Evolutionary conservation across 2,329 filamentous ascomycete genomes (phyloP), one percentile per base, ranked within the genome.

Genomic region (Curvularia lunata): DNA sequence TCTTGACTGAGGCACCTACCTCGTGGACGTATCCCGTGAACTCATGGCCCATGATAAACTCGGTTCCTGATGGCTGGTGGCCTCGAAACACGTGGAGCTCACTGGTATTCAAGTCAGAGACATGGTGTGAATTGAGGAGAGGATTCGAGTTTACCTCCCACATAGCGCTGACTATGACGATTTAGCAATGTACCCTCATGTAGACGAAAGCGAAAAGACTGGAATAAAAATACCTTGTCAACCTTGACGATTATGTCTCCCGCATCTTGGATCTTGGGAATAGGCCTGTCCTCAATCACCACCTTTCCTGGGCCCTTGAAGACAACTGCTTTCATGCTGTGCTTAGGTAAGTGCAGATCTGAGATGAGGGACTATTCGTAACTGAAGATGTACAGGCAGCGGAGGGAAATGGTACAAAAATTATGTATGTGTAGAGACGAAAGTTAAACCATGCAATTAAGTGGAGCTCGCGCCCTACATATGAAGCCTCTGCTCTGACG

Each of bases 61-160:
- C 85, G 0, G 89, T 85, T 0, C 77, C 82, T 6, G 87, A 89
- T 23, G 86, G 83, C 72, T 96, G 87, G 68, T 92, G 88, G 34
- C 93, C 93, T 45, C 92, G 89, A 79, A 88, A 97, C 52, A 91
- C 87, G 77, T 97, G 93, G 37, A 97, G 82, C 73, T 97, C 92
- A 71, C 90, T 93, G 63, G 40, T 34, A 16, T 12, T 42, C 40
- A 45, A 13, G 32, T 67, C 30, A 69, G 59, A 53, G 2, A n/a
- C 16, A 16, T 10, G 1, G 9, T 5, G 40, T 21, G 4, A 9
- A 19, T n/a, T n/a, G 10, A 25, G n/a, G 5, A 16, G 23, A 9
- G 7, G 9, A 18, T 23, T n/a, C 23, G 8, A 58, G 30, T 28
- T 81, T 80, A 93, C 91, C 90, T 94, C 73, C 93, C 93, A 75